Conservation (phyloP, 805 yeast species). For the Cyberlindnera amylophila region DNA sequence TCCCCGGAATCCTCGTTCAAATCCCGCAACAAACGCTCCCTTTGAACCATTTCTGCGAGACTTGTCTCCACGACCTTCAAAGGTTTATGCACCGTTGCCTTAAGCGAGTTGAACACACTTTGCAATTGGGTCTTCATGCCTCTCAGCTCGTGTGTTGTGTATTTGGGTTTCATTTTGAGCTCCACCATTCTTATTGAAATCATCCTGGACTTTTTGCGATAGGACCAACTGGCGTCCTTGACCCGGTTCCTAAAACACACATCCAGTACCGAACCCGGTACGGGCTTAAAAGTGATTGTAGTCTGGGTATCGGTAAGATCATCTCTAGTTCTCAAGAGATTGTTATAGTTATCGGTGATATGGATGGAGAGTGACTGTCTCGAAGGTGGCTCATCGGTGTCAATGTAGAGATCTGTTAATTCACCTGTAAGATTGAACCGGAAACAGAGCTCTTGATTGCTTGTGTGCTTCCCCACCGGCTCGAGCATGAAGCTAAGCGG, state of each 20-base stretch:
- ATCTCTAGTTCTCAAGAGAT: constrained; percentile 6
- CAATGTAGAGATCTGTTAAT: constrained; percentile 18
- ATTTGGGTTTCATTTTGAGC: background rate
- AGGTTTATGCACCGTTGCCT: background rate
- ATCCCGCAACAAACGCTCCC: constrained; percentile 19
- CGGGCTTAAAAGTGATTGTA: constrained; percentile 15
- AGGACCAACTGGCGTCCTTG: constrained; percentile 34
- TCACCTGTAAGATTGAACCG: constrained; percentile 2
- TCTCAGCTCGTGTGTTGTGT: background rate
- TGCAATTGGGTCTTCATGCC: background rate
- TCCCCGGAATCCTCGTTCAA: constrained; percentile 20
- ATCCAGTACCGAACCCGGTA: constrained; percentile 10
- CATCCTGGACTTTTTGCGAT: constrained; percentile 18
- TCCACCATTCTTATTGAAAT: constrained; percentile 7
- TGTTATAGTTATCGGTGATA: constrained; percentile 12
- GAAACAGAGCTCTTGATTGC: constrained; percentile 3
- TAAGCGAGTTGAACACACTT: background rate
- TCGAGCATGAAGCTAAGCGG: constrained; percentile 2
- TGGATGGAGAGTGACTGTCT: constrained; percentile 12
- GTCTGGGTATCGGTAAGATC: constrained; percentile 13
- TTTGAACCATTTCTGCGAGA: constrained; percentile 5
- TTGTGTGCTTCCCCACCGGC: background rate
- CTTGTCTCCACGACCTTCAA: background rate
- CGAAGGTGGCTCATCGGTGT: constrained; percentile 1
- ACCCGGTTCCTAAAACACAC: constrained; percentile 31